Base-by-base conservation (phyloP, 176 grass and related monocot species). In the Alloteropsis semialata region DNA sequence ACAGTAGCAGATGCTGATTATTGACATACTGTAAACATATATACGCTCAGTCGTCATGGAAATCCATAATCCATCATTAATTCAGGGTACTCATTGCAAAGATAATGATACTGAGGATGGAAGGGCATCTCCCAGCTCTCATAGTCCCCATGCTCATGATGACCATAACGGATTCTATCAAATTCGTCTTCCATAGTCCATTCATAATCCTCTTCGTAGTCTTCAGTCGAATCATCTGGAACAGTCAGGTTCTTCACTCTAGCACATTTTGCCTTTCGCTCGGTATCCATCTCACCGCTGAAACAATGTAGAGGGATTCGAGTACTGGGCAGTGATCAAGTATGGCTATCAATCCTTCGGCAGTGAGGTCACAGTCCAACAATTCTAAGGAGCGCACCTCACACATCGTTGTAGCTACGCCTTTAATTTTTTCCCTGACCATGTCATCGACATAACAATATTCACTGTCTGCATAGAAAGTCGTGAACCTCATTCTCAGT, bases 381-480 rank as follows among this genome's bases (percentile, higher is more conserved):
- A 69, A 15, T 21, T 70, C 39, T 25, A 70, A 27, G n/a, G 66
- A 44, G 37, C 22, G 8, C 45, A 69, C 3, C 66, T 69, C 66
- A 21, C 12, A 10, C 66, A 69, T 69, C 0, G 10, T 14, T 69
- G 66, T 25, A 45, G 16, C 4, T 69, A 6, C 37, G 1, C 62
- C 62, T 4, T 19, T 21, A 9, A 70, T 24, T 1, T 24, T 7
- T 45, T 45, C 67, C 5, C 1, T n/a, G 17, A 32, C 33, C 6
- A 14, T 0, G 0, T 37, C 15, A 1, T 22, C 16, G 1, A n/a
- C n/a, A n/a, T 0, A 3, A 62, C 8, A 32, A 32, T 29, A 2
- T 32, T 17, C 0, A 7, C 7, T 10, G 14, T 8, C 5, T 10
- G 10, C 41, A 42, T 1, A 1, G 41, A 42, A 6, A 29, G 4